phyloP scores from a whole-genome alignment of 139 green algal genomes.

The Prasinococcaceae sp. region DNA sequence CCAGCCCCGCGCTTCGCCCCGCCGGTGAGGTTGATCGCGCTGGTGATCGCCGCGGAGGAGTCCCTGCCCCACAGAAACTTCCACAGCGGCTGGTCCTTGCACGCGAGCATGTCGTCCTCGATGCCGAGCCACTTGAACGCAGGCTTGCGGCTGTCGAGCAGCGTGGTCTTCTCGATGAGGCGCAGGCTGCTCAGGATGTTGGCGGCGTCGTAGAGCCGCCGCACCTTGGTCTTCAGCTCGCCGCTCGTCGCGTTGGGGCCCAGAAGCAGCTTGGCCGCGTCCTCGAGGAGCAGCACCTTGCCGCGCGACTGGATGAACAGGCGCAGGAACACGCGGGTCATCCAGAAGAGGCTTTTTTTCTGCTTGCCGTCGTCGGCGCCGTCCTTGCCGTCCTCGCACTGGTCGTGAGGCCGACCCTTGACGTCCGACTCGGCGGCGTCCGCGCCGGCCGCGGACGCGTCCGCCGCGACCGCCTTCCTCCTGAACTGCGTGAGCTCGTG shows the following conservation, averaged over 20 bases:
- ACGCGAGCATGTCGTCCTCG: constrained; percentile 9
- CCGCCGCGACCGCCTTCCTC: too few species aligned
- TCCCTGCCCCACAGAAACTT: too few species aligned
- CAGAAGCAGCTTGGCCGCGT: constrained; percentile 23
- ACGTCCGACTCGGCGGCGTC: too few species aligned
- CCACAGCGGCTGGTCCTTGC: too few species aligned
- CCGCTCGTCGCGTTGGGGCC: neutral
- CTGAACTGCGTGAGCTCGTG: too few species aligned
- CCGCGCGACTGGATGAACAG: constrained; percentile 27
- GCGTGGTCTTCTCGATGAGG: constrained; percentile 35
- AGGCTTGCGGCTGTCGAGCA: constrained; percentile 28
- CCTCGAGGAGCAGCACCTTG: constrained; percentile 27
- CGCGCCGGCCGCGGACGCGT: too few species aligned
- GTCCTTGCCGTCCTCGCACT: too few species aligned
- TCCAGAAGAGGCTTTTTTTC: constrained; percentile 28
- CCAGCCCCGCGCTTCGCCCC: too few species aligned
- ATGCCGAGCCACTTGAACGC: constrained; percentile 32
- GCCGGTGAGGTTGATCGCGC: too few species aligned
- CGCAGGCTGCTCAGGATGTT: constrained; percentile 44
- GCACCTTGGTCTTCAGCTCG: constrained; percentile 27
- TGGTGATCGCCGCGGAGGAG: too few species aligned
- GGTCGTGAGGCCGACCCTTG: too few species aligned
- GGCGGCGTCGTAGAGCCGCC: constrained; percentile 59
- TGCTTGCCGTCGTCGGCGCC: constrained; percentile 18
- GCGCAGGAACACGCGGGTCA: constrained; percentile 33